Evolutionary conservation across 2,329 filamentous ascomycete genomes (phyloP).

Genomic region (Fusarium bactridioides): DNA sequence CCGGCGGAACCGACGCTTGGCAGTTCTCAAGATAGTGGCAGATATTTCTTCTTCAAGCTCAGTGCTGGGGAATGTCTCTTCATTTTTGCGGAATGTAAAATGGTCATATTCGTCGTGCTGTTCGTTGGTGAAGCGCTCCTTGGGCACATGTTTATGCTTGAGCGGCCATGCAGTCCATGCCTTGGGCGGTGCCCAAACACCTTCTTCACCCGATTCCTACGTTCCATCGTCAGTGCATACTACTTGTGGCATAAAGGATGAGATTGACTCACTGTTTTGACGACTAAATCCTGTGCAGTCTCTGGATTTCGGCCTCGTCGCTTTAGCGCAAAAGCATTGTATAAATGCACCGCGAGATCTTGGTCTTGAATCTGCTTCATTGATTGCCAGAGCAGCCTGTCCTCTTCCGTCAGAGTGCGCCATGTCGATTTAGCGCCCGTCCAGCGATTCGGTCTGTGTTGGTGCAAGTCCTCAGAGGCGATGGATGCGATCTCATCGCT

Average conservation of each 20-base stretch:
- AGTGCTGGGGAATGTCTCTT: slow-evolving; percentile 60
- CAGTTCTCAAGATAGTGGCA: slow-evolving; percentile 69
- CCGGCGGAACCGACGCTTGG: slow-evolving; percentile 69
- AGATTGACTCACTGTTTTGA: slow-evolving; percentile 40
- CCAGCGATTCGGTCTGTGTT: slow-evolving; percentile 74
- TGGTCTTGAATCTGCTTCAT: slow-evolving; percentile 69
- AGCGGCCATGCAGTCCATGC: slow-evolving; percentile 90
- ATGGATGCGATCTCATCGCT: slow-evolving; percentile 58
- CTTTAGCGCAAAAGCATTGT: slow-evolving; percentile 78
- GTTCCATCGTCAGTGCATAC: not conserved
- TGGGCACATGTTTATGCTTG: slow-evolving; percentile 66
- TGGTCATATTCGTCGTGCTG: slow-evolving; percentile 56
- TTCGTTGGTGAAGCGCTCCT: slow-evolving; percentile 58
- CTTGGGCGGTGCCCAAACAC: slow-evolving; percentile 61
- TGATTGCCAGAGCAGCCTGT: slow-evolving; percentile 68
- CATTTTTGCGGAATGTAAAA: slow-evolving; percentile 58
- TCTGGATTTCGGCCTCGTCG: slow-evolving; percentile 38
- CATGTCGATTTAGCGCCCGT: slow-evolving; percentile 73
- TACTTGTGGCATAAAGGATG: not conserved
- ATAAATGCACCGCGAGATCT: slow-evolving; percentile 80
- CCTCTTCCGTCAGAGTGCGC: slow-evolving; percentile 66
- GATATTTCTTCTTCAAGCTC: slow-evolving; percentile 75
- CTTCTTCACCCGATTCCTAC: slow-evolving; percentile 44
- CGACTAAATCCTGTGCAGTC: slow-evolving; percentile 40
- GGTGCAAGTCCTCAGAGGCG: slow-evolving; percentile 56